phyloP scores from a whole-genome alignment of 2,329 filamentous ascomycete genomes.

The Cladorrhinum sp. region DNA sequence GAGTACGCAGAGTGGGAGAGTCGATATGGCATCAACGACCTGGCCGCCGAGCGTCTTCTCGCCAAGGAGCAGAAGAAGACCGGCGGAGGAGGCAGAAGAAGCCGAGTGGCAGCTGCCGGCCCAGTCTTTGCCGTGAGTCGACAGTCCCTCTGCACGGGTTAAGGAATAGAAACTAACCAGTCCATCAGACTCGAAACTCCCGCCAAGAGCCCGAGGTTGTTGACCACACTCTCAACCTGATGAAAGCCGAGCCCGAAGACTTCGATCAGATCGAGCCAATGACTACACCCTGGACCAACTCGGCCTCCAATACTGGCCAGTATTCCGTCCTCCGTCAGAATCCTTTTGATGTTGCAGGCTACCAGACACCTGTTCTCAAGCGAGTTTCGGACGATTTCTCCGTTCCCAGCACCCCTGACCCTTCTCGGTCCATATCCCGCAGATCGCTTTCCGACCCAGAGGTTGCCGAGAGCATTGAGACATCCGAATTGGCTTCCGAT shows the following conservation, averaged over 20 bases:
- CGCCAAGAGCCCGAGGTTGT: not conserved
- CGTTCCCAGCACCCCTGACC: slow-evolving; percentile 19
- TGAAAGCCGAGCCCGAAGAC: slow-evolving; percentile 26
- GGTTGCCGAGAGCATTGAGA: slow-evolving; percentile 26
- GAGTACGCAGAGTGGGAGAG: slow-evolving; percentile 78
- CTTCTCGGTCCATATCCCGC: slow-evolving; percentile 18
- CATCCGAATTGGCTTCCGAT: slow-evolving; percentile 27
- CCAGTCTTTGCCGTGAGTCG: slow-evolving; percentile 19
- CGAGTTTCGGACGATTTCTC: slow-evolving; percentile 20
- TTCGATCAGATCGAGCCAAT: not conserved
- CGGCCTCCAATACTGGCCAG: not conserved
- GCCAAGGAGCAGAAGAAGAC: slow-evolving; percentile 65
- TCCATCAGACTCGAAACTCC: not conserved
- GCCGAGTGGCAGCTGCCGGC: slow-evolving; percentile 26
- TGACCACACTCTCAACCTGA: not conserved
- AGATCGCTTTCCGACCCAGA: slow-evolving; percentile 32
- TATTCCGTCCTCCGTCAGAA: slow-evolving; percentile 15
- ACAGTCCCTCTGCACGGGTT: not conserved
- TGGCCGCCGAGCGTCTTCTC: slow-evolving; percentile 75
- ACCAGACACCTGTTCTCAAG: slow-evolving; percentile 25
- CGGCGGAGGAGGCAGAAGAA: slow-evolving; percentile 28
- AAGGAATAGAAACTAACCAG: not conserved
- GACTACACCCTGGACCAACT: slow-evolving; percentile 1
- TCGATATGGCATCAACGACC: slow-evolving; percentile 63
- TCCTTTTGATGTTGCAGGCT: slow-evolving; percentile 20